Base-by-base conservation (phyloP, 257 asterid species). In the Nicotiana tabacum region DNA sequence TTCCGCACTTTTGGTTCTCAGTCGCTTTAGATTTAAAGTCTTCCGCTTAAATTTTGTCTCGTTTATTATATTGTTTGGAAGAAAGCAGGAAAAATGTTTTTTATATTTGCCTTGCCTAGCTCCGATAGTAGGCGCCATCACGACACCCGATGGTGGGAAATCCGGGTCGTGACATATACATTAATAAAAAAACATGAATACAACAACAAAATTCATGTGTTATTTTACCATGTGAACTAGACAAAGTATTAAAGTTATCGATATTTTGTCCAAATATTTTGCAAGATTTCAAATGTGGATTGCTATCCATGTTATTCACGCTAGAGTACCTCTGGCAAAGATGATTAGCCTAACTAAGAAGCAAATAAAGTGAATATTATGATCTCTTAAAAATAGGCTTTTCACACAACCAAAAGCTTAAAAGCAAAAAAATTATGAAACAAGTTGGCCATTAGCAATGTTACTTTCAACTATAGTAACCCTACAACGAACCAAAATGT, bases 401-500 rank as follows among this genome's bases (percentile, higher is more conserved):
- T 76, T 51, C 80, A 51, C 43, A 76, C 62, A 16, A 51, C 80
- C n/a, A 48, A 76, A 76, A 76, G 43, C 46, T 27, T 76, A 76
- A 51, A 76, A 51, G 80, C 64, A 51, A 29, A 76, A 48, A 8
- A 8, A 0, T 6, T 1, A 76, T 51, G 18, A 4, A 27, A 51
- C 80, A 76, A 51, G 46, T 51, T 76, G 80, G 9, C 60, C 80
- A 29, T 15, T 76, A 48, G 16, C 29, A 51, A 46, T 24, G 61
- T 16, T 16, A 48, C 46, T 76, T 76, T 76, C 80, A 29, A 51
- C 80, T 51, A 51, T 51, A 76, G 64, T 51, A 29, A 76, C 46
- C 80, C 64, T 51, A 76, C 65, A 51, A 51, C 65, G 30, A 76
- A 8, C 80, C 80, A 76, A 29, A 48, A 27, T 76, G 80, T 76